A percentile compares a stretch with the other conserved stretches of the same genome.
Conservation (phyloP, 108 stramenopile species). For the Nitzschia putrida region DNA sequence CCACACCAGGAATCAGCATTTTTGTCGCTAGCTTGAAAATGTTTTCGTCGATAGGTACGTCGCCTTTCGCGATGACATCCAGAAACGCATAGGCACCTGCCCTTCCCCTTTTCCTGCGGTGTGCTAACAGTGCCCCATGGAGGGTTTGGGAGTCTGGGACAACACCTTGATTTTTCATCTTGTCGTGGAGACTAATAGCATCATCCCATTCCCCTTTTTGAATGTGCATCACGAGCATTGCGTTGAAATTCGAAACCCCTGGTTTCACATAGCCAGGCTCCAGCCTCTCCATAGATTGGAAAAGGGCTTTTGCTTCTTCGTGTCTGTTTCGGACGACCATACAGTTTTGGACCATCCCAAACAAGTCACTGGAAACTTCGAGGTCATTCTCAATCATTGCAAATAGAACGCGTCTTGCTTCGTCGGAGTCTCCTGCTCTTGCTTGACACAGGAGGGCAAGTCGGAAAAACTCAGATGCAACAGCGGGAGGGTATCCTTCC, state of each 20-base stretch:
- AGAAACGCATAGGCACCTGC: slow-evolving; percentile 1
- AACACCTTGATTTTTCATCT: slow-evolving; percentile 19
- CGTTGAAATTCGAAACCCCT: slow-evolving; percentile 22
- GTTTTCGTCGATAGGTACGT: slow-evolving; percentile 19
- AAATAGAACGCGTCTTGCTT: slow-evolving; percentile 19
- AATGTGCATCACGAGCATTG: slow-evolving; percentile 24
- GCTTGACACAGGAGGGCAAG: slow-evolving; percentile 23
- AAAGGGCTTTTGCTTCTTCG: slow-evolving; percentile 28
- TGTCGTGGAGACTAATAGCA: slow-evolving; percentile 17
- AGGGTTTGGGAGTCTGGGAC: slow-evolving; percentile 16
- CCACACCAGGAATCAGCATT: slow-evolving; percentile 13
- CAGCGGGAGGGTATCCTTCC: slow-evolving; percentile 16
- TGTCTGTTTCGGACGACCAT: slow-evolving; percentile 13
- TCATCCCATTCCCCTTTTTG: slow-evolving; percentile 24
- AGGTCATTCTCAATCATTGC: slow-evolving; percentile 23
- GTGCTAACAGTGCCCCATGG: slow-evolving; percentile 26
- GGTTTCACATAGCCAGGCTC: slow-evolving; percentile 11
- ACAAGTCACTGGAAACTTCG: slow-evolving; percentile 24
- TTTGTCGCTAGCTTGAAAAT: slow-evolving; percentile 18
- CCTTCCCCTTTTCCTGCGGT: slow-evolving; percentile 10
- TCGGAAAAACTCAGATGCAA: slow-evolving; percentile 13
- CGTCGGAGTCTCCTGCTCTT: slow-evolving; percentile 6
- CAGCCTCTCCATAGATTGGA: slow-evolving; percentile 22
- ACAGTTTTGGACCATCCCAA: slow-evolving; percentile 31
- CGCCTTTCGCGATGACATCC: neutral